Base-by-base conservation (phyloP, 495 filamentous ascomycete genomes). In the Hyaloscypha variabilis region DNA sequence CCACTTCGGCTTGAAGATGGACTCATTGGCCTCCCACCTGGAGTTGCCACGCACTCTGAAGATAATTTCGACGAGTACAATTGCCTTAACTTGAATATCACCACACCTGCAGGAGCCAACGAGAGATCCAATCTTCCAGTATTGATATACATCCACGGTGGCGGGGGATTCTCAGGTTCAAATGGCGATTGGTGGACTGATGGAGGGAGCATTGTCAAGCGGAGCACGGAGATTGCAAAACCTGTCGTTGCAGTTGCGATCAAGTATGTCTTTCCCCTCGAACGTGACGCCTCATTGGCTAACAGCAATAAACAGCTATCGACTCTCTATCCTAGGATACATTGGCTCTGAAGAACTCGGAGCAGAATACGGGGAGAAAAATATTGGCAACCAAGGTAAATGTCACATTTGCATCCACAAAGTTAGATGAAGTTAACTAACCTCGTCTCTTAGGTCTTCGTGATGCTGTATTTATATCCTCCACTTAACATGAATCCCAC, bases 111-210 rank as follows among this genome's bases (percentile, higher is more conserved):
- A 0, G 58, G 62, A 42, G 56, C 54, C 3, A 19, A 63, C 1
- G 29, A 5, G 3, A 50, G 61, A 19, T 49, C 59, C 0, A 62
- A 70, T 26, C 58, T 80, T 4, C 79, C 79, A 2, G 78, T 81
- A 28, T 60, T 82, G 39, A 61, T 82, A 13, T 82, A 77, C 74
- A 78, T 82, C 36, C 76, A 82, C 65, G 79, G 79, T 29, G 68
- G 65, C 3, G 68, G 59, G 29, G 46, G 55, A 6, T 57, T 36
- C 30, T 46, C 60, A 10, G 65, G 65, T 1, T 39, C 65, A 14
- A 67, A 67, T 36, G 42, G 49, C n/a, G 65, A 67, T 51, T 62
- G 59, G 58, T 67, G 65, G 65, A 57, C 25, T 62, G 53, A 63
- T 63, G 65, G 65, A 13, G 56, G 31, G 3, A 25, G 39, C 28